Conservation (phyloP, 2,329 filamentous ascomycete species). For the Berkeleyomyces rouxiae region DNA sequence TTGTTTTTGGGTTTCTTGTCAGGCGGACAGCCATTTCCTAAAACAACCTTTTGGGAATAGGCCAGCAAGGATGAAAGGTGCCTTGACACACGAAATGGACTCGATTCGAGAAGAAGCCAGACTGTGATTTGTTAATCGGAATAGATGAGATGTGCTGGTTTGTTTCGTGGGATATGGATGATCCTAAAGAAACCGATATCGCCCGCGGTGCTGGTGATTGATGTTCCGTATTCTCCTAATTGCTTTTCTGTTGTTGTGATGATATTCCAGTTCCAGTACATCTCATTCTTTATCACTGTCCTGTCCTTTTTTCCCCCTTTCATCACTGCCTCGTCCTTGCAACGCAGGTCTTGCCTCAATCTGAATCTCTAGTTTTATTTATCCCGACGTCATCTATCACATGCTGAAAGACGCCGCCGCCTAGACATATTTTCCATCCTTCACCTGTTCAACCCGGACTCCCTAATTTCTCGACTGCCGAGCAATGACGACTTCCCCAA, state of each 20-base stretch:
- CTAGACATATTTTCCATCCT: neutral
- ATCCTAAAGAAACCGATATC: neutral
- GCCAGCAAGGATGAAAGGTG: neutral
- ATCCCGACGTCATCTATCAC: neutral
- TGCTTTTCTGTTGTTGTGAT: too few species aligned
- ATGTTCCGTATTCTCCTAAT: too few species aligned
- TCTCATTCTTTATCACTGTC: too few species aligned
- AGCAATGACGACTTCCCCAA: constrained; percentile 2
- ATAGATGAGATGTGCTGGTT: neutral
- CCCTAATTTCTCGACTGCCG: neutral
- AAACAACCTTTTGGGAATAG: constrained; percentile 9
- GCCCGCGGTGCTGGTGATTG: neutral
- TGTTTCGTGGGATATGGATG: neutral
- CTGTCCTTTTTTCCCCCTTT: too few species aligned
- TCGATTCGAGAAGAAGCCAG: neutral
- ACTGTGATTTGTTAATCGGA: neutral
- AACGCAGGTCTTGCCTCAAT: neutral
- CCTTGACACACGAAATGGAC: neutral
- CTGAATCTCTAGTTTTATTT: neutral
- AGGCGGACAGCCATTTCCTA: constrained; percentile 7
- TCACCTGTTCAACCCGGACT: neutral
- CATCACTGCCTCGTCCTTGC: too few species aligned
- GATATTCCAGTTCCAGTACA: too few species aligned
- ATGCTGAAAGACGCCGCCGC: neutral
- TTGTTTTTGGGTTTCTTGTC: neutral